Evolutionary conservation across 768 basidiomycete genomes (phyloP), one percentile per base, ranked within the genome.

Genomic region (Galerina marginata): DNA sequence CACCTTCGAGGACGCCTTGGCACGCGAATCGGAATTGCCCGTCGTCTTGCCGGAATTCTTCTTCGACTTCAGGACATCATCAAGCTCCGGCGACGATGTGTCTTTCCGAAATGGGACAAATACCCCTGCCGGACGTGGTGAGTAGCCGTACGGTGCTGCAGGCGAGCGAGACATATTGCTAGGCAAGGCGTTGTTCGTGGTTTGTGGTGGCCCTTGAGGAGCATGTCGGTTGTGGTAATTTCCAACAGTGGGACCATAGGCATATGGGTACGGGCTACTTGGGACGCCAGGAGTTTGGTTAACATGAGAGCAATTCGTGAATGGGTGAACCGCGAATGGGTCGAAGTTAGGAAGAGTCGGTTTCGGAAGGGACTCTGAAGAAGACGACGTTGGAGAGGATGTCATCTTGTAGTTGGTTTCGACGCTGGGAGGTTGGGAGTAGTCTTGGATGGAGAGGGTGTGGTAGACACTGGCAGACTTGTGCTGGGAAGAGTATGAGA

Each of bases 241-340:
- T 15, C 51, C 51, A 49, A 58, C 40, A 9, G 62, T 61, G 29
- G 54, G 54, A 26, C 46, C 51, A 61, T 65, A 61, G 1, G 65
- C 55, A 37, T 64, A 60, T 11, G 60, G 63, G 57, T 66, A 66
- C 3, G 44, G 15, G 25, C n/a, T 53, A 15, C 40, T 11, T 12
- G 60, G 26, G 26, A 46, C 33, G 36, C 38, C 29, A 61, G 45
- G 55, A 39, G 33, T 57, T 39, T 63, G 59, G 38, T 62, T 59
- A 12, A 60, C 68, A 33, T 61, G 60, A 40, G 69, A 67, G 63
- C 69, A 70, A 56, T 71, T 74, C 44, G 73, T 74, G 60, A 74
- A 74, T 9, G 73, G 65, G 48, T 74, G 73, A 5, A 65, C 68
- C 2, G 67, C 69, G 60, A 73, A 72, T 39, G 73, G 73, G 54